Percentiles rank a stretch among this genome's conserved stretches.
phyloP scores from a whole-genome alignment of 768 basidiomycete genomes.

The Filobasidium floriforme region DNA sequence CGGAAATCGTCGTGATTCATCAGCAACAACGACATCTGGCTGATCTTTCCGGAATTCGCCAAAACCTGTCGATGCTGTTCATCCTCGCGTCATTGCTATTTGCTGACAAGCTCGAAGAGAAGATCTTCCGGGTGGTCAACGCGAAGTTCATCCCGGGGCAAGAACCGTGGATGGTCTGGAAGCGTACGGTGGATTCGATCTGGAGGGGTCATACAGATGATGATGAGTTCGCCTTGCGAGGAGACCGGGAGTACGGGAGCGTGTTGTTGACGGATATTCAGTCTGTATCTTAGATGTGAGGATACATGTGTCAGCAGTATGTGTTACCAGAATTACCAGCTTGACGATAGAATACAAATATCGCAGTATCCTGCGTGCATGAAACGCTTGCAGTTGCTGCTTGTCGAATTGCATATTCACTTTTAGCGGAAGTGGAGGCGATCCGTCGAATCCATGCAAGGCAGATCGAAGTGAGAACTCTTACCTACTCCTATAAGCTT shows the following conservation, averaged over 20 bases:
- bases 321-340: too few species aligned
- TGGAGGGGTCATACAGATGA: conserved; percentile 24
- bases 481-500: neutral
- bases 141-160: conserved; percentile 53
- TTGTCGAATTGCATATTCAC: too few species aligned
- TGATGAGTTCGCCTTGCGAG: neutral
- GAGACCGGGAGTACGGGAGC: neutral
- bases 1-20: conserved; percentile 38
- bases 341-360: too few species aligned
- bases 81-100: conserved; percentile 24
- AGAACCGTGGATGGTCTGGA: conserved; percentile 57
- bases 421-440: neutral
- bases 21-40: conserved; percentile 13
- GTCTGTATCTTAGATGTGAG: neutral
- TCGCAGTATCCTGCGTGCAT: too few species aligned
- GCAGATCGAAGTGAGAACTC: neutral
- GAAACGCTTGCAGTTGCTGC: neutral
- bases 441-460: neutral
- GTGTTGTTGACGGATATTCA: neutral
- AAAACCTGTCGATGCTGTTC: conserved; percentile 38
- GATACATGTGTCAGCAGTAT: neutral
- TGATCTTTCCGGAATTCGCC: conserved; percentile 21
- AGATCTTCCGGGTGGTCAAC: conserved; percentile 31
- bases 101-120: conserved; percentile 24
- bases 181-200: conserved; percentile 30